Evolutionary conservation across 1,284 basidiomycete species (phyloP).

Genomic region (Rhizoctonia solani): DNA sequence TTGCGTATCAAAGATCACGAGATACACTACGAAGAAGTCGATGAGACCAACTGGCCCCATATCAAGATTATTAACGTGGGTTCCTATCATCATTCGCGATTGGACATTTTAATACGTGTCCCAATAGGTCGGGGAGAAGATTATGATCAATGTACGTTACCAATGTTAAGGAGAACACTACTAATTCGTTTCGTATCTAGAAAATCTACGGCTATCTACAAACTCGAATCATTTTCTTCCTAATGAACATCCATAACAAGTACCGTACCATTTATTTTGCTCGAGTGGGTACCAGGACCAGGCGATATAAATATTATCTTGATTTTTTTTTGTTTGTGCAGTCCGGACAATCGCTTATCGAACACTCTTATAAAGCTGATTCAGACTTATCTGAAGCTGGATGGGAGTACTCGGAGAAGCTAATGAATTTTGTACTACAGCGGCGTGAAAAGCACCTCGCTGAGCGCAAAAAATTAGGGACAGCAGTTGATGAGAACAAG

Average conservation of each 20-base stretch:
- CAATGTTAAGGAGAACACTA: neutral
- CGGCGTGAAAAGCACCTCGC: slow-evolving; percentile 70
- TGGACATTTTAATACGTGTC: neutral
- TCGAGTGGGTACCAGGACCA: slow-evolving; percentile 75
- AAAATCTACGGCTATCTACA: slow-evolving; percentile 86
- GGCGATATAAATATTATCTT: neutral
- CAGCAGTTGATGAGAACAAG: slow-evolving; percentile 56
- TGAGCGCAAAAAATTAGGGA: slow-evolving; percentile 55
- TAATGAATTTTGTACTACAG: slow-evolving; percentile 84
- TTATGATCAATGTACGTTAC: slow-evolving; percentile 79
- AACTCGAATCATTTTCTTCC: slow-evolving; percentile 90
- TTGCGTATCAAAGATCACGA: slow-evolving; percentile 87
- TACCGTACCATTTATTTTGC: slow-evolving; percentile 93
- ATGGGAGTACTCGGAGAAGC: slow-evolving; percentile 89
- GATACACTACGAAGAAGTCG: slow-evolving; percentile 84
- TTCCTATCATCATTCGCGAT: neutral
- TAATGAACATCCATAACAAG: slow-evolving; percentile 97
- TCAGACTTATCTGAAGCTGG: slow-evolving; percentile 94
- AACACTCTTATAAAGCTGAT: slow-evolving; percentile 98
- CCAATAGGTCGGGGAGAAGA: slow-evolving; percentile 83
- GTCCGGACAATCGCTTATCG: slow-evolving; percentile 95
- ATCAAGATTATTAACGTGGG: slow-evolving; percentile 94
- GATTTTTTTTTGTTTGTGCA: slow-evolving; percentile 42
- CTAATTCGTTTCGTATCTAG: slow-evolving; percentile 49
- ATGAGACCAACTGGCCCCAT: slow-evolving; percentile 84